These are phyloP conservation scores for Heimioporus sp. DNA, from an alignment of 768 basidiomycete species.

Conservation along the genomic window DNA sequence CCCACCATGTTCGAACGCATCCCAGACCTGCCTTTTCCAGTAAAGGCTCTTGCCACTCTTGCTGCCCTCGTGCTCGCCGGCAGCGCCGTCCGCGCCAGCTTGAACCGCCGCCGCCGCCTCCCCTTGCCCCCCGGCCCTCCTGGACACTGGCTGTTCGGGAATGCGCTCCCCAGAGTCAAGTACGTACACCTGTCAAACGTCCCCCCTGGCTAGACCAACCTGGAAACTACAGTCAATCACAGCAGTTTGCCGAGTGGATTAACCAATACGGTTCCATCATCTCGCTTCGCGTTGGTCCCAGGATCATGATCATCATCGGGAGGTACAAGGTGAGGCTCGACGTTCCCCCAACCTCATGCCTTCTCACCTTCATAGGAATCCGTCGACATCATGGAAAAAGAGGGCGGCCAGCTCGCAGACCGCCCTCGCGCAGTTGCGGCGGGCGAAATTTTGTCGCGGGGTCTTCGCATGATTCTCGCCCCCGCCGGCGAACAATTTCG, in stretches of 20 bases:
- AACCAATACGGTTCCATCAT: conserved; percentile 62
- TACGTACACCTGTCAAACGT: conserved; percentile 5
- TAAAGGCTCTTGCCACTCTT: conserved; percentile 20
- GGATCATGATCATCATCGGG: conserved; percentile 31
- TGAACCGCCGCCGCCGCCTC: conserved; percentile 13
- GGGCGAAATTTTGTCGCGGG: conserved; percentile 57
- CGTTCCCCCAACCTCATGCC: neutral
- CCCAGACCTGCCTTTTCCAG: conserved; percentile 3
- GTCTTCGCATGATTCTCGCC: conserved; percentile 55
- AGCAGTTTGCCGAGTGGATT: conserved; percentile 57
- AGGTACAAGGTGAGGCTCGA: conserved; percentile 33
- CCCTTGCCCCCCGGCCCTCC: conserved; percentile 32
- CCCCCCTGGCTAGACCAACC: neutral
- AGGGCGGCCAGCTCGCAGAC: conserved; percentile 56
- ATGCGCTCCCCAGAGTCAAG: conserved; percentile 25
- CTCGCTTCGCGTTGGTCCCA: conserved; percentile 49
- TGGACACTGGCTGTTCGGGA: conserved; percentile 34
- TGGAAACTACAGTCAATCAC: conserved; percentile 23
- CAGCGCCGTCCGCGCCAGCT: conserved; percentile 5
- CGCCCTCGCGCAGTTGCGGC: conserved; percentile 55
- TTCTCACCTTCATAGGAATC: conserved; percentile 40
- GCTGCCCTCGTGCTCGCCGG: conserved; percentile 15
- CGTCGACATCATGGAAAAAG: conserved; percentile 65
- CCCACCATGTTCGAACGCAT: conserved; percentile 7
- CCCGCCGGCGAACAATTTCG: conserved; percentile 58